A percentile compares a stretch with the other conserved stretches of the same genome.
phyloP scores from a whole-genome alignment of 345 rosid species.

The Dipteronia sinensis region DNA sequence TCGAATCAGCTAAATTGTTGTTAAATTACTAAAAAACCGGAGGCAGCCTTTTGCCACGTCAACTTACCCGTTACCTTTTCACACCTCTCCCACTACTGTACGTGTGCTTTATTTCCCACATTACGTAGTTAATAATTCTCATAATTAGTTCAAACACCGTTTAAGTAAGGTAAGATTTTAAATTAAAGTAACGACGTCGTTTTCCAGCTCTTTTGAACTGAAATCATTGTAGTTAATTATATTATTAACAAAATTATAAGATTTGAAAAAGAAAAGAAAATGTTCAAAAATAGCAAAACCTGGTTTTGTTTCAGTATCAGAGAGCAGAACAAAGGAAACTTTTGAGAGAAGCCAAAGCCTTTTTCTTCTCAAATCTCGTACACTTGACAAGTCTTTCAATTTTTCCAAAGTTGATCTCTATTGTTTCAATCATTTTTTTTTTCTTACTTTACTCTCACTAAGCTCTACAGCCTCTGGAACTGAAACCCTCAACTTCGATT shows the following conservation, averaged over 20 bases:
- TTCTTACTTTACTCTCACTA: background rate
- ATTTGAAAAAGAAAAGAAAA: too few species aligned
- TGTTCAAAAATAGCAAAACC: too few species aligned
- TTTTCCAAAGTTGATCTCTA: constrained; percentile 24
- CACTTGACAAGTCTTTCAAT: constrained; percentile 9
- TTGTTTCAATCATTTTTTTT: background rate
- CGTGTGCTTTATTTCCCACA: constrained; percentile 35
- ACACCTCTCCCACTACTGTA: background rate
- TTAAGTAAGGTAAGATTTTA: background rate
- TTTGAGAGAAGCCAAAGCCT: constrained; percentile 19
- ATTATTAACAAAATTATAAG: too few species aligned
- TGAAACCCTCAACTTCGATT: constrained; percentile 19
- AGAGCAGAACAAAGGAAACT: constrained; percentile 25
- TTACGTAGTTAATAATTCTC: background rate
- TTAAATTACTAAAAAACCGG: constrained; percentile 1
- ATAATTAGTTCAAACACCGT: background rate
- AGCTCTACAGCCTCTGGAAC: constrained; percentile 11
- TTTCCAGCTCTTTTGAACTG: background rate
- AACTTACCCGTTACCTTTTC: constrained; percentile 30
- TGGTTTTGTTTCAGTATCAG: constrained; percentile 7
- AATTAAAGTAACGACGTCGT: constrained; percentile 17
- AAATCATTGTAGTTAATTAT: background rate
- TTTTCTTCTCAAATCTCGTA: constrained; percentile 14
- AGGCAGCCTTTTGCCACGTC: constrained; percentile 39
- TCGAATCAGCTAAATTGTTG: constrained; percentile 27